A percentile compares a stretch with the other conserved stretches of the same genome.
Conservation (phyloP, 1,139 yeast genomes). For the Yamadazyma taylorii region DNA sequence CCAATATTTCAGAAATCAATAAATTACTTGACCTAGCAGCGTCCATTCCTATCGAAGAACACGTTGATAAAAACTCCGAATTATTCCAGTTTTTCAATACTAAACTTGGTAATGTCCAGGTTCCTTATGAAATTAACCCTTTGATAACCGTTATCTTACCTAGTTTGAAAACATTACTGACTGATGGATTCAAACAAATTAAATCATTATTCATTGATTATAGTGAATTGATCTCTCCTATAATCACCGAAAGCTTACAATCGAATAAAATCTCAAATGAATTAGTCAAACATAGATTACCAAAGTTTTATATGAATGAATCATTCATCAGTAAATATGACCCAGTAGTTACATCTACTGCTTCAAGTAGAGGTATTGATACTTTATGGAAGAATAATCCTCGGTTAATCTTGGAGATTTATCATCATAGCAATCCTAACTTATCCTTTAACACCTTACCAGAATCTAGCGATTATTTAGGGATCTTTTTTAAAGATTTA, state of each 20-base stretch:
- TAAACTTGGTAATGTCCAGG: slow-evolving; percentile 28
- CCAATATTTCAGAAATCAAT: slow-evolving; percentile 36
- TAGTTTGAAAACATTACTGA: slow-evolving; percentile 45
- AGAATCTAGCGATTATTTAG: slow-evolving; percentile 51
- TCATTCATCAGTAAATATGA: slow-evolving; percentile 33
- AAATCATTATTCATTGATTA: slow-evolving; percentile 35
- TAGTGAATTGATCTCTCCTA: slow-evolving; percentile 33
- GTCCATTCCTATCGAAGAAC: slow-evolving; percentile 33
- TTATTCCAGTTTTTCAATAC: slow-evolving; percentile 41
- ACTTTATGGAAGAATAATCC: slow-evolving; percentile 48
- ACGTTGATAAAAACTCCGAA: slow-evolving; percentile 20
- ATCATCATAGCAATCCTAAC: slow-evolving; percentile 39
- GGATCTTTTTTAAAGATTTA: slow-evolving; percentile 70
- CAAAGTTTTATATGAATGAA: slow-evolving; percentile 47
- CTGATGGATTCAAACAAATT: slow-evolving; percentile 29
- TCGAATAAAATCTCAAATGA: slow-evolving; percentile 41
- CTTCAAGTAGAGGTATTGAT: slow-evolving; percentile 26
- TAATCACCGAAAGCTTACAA: slow-evolving; percentile 35
- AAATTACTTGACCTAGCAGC: slow-evolving; percentile 49
- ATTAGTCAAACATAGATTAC: slow-evolving; percentile 44
- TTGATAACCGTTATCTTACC: slow-evolving; percentile 54
- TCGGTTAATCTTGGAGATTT: slow-evolving; percentile 65
- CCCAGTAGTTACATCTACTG: slow-evolving; percentile 23
- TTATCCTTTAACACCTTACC: slow-evolving; percentile 69
- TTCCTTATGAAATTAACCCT: slow-evolving; percentile 57